A percentile compares a stretch with the other conserved stretches of the same genome.
Evolutionary conservation across 331 rosid genomes (phyloP).

Genomic region (Quercus tomentella): DNA sequence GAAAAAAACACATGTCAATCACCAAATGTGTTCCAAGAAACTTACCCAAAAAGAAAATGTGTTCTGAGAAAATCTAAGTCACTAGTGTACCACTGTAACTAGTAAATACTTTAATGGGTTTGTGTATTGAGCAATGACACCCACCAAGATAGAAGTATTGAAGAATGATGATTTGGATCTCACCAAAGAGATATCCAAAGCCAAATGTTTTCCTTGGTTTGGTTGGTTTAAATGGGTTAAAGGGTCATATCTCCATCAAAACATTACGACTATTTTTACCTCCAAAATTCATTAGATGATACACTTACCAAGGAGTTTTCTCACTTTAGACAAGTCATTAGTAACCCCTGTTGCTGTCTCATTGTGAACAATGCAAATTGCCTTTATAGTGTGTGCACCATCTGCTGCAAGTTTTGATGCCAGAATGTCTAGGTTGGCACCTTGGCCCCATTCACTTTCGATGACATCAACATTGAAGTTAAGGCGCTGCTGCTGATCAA

Average conservation of each 20-base stretch:
- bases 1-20: neutral
- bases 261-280: neutral
- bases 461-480: constrained; percentile 93
- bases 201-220: neutral
- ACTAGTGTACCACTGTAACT: neutral
- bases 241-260: neutral
- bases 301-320: constrained; percentile 77
- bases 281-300: neutral
- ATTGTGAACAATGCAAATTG: constrained; percentile 92
- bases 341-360: constrained; percentile 99
- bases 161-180: neutral
- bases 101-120: neutral
- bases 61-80: neutral
- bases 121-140: neutral
- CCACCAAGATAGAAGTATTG: neutral
- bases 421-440: constrained; percentile 86
- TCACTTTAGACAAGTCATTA: constrained; percentile 72
- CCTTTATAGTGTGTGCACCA: constrained; percentile 75
- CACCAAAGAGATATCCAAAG: neutral
- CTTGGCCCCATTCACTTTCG: constrained; percentile 97
- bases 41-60: neutral
- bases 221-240: neutral
- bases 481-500: constrained; percentile 98
- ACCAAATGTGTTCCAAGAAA: neutral
- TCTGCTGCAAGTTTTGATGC: constrained; percentile 86